Percentiles rank a stretch among this genome's conserved stretches.
Evolutionary conservation across 768 basidiomycete genomes (phyloP).

Genomic region (Rhodosporidiobolus odoratus): DNA sequence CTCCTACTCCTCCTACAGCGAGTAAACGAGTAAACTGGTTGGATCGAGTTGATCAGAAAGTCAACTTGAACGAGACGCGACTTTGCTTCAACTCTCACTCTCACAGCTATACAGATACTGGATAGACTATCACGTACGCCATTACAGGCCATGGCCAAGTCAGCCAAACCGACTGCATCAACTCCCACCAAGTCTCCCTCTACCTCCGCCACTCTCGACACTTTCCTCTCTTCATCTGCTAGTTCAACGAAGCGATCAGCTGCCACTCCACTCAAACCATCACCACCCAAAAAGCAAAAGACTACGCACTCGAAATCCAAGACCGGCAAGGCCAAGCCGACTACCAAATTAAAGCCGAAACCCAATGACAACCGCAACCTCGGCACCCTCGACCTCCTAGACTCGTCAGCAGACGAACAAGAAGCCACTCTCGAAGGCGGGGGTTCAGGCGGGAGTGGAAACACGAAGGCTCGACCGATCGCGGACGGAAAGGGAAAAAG

Average conservation of each 20-base stretch:
- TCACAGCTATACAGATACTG: no score
- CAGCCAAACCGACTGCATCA: background rate
- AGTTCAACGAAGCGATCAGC: background rate
- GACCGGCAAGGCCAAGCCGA: background rate
- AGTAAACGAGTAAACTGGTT: background rate
- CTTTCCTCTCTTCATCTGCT: background rate
- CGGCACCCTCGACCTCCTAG: constrained; percentile 27
- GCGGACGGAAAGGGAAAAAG: background rate
- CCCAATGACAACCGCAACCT: constrained; percentile 25
- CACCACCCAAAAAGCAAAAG: background rate
- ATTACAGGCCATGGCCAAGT: background rate
- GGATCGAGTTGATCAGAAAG: background rate
- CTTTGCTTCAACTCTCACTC: no score
- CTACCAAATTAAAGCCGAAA: background rate
- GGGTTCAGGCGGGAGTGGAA: background rate
- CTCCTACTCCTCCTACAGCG: background rate
- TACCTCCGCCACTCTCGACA: background rate
- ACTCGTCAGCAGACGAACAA: constrained; percentile 21
- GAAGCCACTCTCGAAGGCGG: background rate
- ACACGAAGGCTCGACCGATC: background rate
- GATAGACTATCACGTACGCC: no score
- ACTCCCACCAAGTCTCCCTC: background rate
- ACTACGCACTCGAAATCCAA: no score
- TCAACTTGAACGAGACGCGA: background rate
- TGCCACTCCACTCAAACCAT: background rate